phyloP scores from a whole-genome alignment of 768 basidiomycete genomes.

The Calocybe cyanea region DNA sequence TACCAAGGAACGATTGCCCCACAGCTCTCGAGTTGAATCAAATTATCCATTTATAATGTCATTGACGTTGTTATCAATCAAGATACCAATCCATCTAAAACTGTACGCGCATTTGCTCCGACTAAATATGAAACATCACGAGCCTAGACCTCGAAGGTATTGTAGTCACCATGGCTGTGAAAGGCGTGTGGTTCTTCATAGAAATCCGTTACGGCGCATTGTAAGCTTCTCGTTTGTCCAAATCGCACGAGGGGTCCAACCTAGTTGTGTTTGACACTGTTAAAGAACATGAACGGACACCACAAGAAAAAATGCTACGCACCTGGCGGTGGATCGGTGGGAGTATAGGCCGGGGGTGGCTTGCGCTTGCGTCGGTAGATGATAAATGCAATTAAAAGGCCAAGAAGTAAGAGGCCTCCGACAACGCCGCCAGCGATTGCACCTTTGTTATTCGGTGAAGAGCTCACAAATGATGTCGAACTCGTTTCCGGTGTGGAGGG shows the following conservation, averaged over 20 bases:
- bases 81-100: too few relatives aligned
- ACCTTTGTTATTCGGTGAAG: constrained; percentile 9
- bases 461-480: not conserved
- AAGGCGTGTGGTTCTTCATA: too few relatives aligned
- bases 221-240: constrained; percentile 6
- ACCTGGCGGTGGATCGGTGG: constrained; percentile 10
- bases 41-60: too few relatives aligned
- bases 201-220: not conserved
- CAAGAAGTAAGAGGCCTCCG: constrained; percentile 13
- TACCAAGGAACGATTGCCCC: too few relatives aligned
- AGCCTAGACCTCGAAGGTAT: too few relatives aligned
- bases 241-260: constrained; percentile 1
- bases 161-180: too few relatives aligned
- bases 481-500: too few relatives aligned
- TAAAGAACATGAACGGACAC: not conserved
- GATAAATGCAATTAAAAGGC: constrained; percentile 11
- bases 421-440: constrained; percentile 20
- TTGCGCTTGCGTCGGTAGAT: constrained; percentile 11
- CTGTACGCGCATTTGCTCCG: too few relatives aligned
- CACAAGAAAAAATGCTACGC: not conserved
- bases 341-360: constrained; percentile 7
- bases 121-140: too few relatives aligned
- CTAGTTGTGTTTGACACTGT: not conserved
- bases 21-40: too few relatives aligned
- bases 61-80: too few relatives aligned